These are phyloP conservation scores for Euphorbia neoarborescens DNA, from an alignment of 441 rosid species.

Conservation along the genomic window DNA sequence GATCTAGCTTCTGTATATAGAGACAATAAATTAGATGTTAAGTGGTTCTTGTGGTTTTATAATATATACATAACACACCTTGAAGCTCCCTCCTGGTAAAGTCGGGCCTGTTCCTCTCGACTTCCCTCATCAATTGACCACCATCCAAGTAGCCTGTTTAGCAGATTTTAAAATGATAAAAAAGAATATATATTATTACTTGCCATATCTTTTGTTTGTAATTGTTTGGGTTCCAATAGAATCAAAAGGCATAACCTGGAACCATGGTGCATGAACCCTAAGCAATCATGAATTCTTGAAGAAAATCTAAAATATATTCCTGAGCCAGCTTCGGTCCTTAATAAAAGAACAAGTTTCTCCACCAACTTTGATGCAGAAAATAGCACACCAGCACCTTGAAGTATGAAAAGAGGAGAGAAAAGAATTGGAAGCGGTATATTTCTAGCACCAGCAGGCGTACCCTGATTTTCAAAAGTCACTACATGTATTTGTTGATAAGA, in stretches of 20 bases:
- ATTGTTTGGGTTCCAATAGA: slow-evolving; percentile 2
- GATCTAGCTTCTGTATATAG: slow-evolving; percentile 2
- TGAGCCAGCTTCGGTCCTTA: slow-evolving; percentile 49
- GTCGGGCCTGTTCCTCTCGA: slow-evolving; percentile 79
- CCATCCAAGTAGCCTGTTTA: slow-evolving; percentile 80
- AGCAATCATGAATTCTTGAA: slow-evolving; percentile 64
- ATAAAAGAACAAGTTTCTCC: slow-evolving; percentile 62
- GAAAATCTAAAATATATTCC: slow-evolving; percentile 69
- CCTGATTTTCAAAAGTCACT: slow-evolving; percentile 47
- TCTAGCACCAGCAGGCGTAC: slow-evolving; percentile 75
- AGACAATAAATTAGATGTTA: slow-evolving; percentile 1
- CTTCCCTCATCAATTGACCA: slow-evolving; percentile 99
- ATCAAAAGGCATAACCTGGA: slow-evolving; percentile 55
- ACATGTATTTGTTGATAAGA: slow-evolving; percentile 15
- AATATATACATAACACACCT: too few relatives aligned
- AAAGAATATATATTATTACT: slow-evolving; percentile 5
- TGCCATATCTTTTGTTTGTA: slow-evolving; percentile 9
- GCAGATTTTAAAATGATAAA: slow-evolving; percentile 18
- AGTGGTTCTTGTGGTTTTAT: too few relatives aligned
- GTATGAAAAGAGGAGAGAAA: slow-evolving; percentile 79
- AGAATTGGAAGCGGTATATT: slow-evolving; percentile 68
- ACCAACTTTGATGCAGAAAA: slow-evolving; percentile 63
- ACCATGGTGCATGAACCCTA: slow-evolving; percentile 89
- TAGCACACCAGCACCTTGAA: slow-evolving; percentile 75
- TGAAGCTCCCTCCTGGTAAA: slow-evolving; percentile 58